Evolutionary conservation across 2,329 filamentous ascomycete genomes (phyloP).

Genomic region (Berkeleyomyces rouxiae): DNA sequence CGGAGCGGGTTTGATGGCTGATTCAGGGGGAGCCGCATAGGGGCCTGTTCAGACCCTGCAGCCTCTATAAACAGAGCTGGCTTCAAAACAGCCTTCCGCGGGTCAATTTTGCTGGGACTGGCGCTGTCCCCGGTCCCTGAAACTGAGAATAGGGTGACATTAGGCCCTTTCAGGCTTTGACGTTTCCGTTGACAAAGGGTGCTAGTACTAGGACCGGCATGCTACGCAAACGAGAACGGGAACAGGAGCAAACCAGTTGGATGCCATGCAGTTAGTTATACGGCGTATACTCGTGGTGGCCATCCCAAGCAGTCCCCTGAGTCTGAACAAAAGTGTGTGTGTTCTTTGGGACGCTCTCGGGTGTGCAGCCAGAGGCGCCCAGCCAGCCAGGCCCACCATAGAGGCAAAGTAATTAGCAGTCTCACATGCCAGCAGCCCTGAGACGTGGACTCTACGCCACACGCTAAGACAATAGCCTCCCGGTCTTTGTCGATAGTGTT

Average conservation of each 20-base stretch:
- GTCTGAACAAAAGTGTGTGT: too few relatives aligned
- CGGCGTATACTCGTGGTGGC: too few relatives aligned
- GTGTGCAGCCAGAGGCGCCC: too few relatives aligned
- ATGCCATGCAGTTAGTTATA: too few relatives aligned
- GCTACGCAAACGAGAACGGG: too few relatives aligned
- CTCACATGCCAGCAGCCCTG: not conserved
- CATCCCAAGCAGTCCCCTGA: too few relatives aligned
- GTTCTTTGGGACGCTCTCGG: too few relatives aligned
- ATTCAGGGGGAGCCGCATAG: not conserved
- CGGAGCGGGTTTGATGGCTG: not conserved
- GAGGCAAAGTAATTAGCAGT: not conserved
- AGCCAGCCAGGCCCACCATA: not conserved
- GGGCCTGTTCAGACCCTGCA: not conserved
- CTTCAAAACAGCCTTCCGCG: not conserved
- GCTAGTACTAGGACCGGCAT: not conserved
- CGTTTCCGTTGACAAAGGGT: not conserved
- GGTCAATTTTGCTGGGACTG: not conserved
- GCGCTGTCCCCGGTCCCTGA: not conserved
- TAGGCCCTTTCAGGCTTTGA: not conserved
- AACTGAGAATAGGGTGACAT: constrained; percentile 3
- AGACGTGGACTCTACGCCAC: not conserved
- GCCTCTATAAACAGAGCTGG: not conserved
- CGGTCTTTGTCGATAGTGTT: not conserved
- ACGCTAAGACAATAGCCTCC: not conserved
- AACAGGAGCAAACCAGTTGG: too few relatives aligned